Evolutionary conservation across 768 basidiomycete genomes (phyloP), one percentile per base, ranked within the genome.

Genomic region (Phaeotremella fagi): DNA sequence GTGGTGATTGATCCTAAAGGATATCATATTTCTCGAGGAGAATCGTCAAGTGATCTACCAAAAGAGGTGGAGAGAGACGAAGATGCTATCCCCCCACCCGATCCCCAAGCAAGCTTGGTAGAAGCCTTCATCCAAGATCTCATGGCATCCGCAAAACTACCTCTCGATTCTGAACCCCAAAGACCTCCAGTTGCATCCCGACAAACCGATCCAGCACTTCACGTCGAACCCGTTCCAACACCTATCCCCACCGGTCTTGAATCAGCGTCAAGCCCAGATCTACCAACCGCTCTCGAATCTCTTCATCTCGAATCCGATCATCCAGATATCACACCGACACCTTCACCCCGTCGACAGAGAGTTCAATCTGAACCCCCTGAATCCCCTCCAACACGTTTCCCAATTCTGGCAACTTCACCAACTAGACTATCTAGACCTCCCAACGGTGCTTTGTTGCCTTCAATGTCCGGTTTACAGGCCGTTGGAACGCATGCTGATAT

Each of bases 1-100:
- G 79, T 91, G 44, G 85, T 87, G 15, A 78, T 92, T 27, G 90
- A 95, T 63, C 82, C 83, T 65, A 82, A 84, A 48, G 90, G 90
- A 0, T 94, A 94, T 72, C 73, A 75, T 41, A 20, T 12, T 7
- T 41, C 38, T 22, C 6, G 38, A 41, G 11, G n/a, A 35, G 33
- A n/a, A n/a, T n/a, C n/a, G n/a, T n/a, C n/a, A n/a, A n/a, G n/a
- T n/a, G n/a, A n/a, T n/a, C n/a, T n/a, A n/a, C n/a, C n/a, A n/a
- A 35, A 35, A n/a, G n/a, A 35, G 38, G 38, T 20, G 38, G 22
- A 41, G 38, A 20, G 18, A 41, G 22, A 20, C 38, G 38, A 41
- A 7, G 29, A 41, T 41, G 26, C 38, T 9, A 20, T 51, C 3
- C 6, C 14, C 6, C 74, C 5, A 72, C 76, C 18, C 47, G 47